A percentile compares a stretch with the other conserved stretches of the same genome.
phyloP scores from a whole-genome alignment of 225 moss, liverwort and hornwort species.

The Takakia lepidozioides region DNA sequence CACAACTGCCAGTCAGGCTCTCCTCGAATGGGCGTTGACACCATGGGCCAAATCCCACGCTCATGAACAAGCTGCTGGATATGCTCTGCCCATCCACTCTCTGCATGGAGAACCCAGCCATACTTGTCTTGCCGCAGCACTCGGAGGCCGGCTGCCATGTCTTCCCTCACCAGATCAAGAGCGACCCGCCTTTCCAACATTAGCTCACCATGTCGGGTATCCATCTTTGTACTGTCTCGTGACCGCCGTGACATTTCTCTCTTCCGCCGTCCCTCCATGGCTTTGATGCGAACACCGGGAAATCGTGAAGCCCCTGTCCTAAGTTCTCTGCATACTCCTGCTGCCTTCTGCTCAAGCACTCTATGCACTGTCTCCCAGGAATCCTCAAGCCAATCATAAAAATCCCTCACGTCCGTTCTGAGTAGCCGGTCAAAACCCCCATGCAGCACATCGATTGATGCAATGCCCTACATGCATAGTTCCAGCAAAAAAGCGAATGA shows the following conservation, averaged over 20 bases:
- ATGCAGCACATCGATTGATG: slow-evolving; percentile 65
- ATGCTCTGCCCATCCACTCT: slow-evolving; percentile 85
- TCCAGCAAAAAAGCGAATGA: too few species aligned
- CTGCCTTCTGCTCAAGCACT: slow-evolving; percentile 69
- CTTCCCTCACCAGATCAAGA: slow-evolving; percentile 75
- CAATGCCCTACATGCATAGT: slow-evolving; percentile 27
- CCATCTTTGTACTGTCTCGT: slow-evolving; percentile 55
- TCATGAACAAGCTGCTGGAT: slow-evolving; percentile 94
- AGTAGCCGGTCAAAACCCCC: slow-evolving; percentile 76
- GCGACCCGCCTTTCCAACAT: slow-evolving; percentile 43
- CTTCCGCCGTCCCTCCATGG: slow-evolving; percentile 74
- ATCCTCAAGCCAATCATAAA: slow-evolving; percentile 62
- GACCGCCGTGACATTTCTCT: slow-evolving; percentile 76
- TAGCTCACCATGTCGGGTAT: slow-evolving; percentile 60
- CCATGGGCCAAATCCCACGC: slow-evolving; percentile 88
- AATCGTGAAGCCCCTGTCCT: slow-evolving; percentile 71
- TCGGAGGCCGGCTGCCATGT: slow-evolving; percentile 73
- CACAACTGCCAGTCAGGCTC: slow-evolving; percentile 81
- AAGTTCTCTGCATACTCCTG: slow-evolving; percentile 66
- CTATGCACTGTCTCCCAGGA: slow-evolving; percentile 31
- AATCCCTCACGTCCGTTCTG: slow-evolving; percentile 34
- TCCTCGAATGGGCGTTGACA: slow-evolving; percentile 38
- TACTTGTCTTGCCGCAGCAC: slow-evolving; percentile 93
- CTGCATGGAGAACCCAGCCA: slow-evolving; percentile 97
- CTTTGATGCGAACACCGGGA: slow-evolving; percentile 64